Evolutionary conservation across 139 green algal genomes (phyloP), one percentile per base, ranked within the genome.

Genomic region (Coelastrella sp.): DNA sequence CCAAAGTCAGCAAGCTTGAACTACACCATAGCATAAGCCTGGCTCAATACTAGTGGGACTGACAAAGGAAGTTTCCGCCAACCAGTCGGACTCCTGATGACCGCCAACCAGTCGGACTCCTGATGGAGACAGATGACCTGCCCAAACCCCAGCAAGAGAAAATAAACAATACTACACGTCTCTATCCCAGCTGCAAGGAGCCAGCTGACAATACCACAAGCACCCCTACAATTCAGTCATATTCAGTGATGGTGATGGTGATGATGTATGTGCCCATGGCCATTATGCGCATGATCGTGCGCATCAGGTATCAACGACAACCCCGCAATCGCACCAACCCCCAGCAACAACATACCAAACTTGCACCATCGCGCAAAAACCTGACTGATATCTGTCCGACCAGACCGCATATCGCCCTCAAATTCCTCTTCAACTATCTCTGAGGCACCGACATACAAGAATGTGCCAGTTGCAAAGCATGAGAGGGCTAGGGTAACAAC

Each of bases 401-500:
- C 89, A 5, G 85, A 88, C 0, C 92, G 85, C 89, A 92, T 92
- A 77, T 94, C 89, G 47, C 92, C 92, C 47, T 93, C 93, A 78
- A 95, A 94, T 91, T 95, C 93, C 92, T 95, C 92, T 77, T 89
- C 89, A 23, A 95, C 89, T 5, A 95, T 90, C 86, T 95, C 93
- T 23, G 61, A 89, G 6, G 82, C 83, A 68, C 93, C 93, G 58
- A 95, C 92, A 73, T 95, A 95, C 4, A 95, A 17, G 74, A 95
- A 95, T 20, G 93, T 94, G 73, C 93, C 93, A 20, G 93, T 92
- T 14, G 92, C 91, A 47, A 95, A 92, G 91, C 90, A 94, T 79
- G 58, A 88, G 19, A 95, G 92, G 20, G 92, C 60, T 56, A 95
- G 93, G 14, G 84, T 75, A n/a, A 88, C 86, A 4, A 90, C 20